Evolutionary conservation across 805 yeast species (phyloP).

Genomic region (Ogataea haglerorum): DNA sequence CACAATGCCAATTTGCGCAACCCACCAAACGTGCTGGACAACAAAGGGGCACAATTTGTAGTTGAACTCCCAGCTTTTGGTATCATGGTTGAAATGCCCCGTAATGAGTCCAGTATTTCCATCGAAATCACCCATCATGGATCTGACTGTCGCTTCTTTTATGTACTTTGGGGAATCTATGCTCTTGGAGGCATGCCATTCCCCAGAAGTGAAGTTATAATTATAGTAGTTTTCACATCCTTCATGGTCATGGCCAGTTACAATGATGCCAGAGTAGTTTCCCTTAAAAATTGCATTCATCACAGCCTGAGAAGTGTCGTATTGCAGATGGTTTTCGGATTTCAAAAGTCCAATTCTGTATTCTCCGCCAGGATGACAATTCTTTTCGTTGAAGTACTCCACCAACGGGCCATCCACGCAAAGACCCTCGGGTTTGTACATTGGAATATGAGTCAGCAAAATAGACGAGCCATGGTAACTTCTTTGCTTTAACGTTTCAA

Average conservation of each 20-base stretch:
- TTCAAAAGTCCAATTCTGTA: constrained; percentile 68
- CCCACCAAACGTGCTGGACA: constrained; percentile 97
- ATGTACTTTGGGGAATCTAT: constrained; percentile 38
- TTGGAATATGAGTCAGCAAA: constrained; percentile 84
- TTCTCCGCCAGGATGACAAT: constrained; percentile 50
- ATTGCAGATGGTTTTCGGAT: constrained; percentile 81
- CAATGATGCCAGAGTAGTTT: constrained; percentile 67
- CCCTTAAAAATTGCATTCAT: constrained; percentile 68
- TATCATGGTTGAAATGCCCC: constrained; percentile 53
- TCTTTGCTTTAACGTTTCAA: constrained; percentile 52
- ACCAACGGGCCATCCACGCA: constrained; percentile 86
- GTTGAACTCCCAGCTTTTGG: constrained; percentile 57
- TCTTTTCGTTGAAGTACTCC: constrained; percentile 51
- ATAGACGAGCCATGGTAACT: constrained; percentile 76
- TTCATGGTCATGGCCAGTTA: constrained; percentile 95
- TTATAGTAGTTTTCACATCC: constrained; percentile 80
- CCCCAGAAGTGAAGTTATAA: constrained; percentile 35
- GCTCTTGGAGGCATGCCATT: constrained; percentile 59
- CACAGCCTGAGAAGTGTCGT: constrained; percentile 62
- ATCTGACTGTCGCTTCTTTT: constrained; percentile 78
- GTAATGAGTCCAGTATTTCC: constrained; percentile 86
- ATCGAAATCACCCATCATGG: constrained; percentile 95
- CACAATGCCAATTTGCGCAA: constrained; percentile 53
- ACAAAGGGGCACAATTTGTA: constrained; percentile 77
- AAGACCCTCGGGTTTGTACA: constrained; percentile 75